Evolutionary conservation across 768 basidiomycete species (phyloP).

Genomic region (Lactarius psammicola): DNA sequence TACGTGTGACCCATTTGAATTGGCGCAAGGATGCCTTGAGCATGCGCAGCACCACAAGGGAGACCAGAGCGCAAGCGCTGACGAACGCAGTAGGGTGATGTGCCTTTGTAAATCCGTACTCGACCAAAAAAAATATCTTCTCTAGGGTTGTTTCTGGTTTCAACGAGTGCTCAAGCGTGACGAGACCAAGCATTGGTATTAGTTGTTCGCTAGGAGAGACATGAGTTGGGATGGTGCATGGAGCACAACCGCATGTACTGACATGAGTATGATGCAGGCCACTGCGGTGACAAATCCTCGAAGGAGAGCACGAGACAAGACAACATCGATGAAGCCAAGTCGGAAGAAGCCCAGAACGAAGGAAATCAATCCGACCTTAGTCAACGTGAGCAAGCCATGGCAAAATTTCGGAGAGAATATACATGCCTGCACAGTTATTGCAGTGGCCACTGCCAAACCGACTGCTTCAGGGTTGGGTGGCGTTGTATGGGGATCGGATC

Average conservation of each 20-base stretch:
- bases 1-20: constrained; percentile 60
- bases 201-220: constrained; percentile 64
- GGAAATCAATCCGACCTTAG: constrained; percentile 78
- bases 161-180: constrained; percentile 47
- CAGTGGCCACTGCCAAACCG: constrained; percentile 69
- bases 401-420: not conserved
- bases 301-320: constrained; percentile 83
- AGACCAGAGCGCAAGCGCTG: constrained; percentile 65
- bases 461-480: constrained; percentile 48
- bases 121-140: constrained; percentile 73
- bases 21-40: constrained; percentile 56
- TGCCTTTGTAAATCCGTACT: constrained; percentile 52
- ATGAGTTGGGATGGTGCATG: not conserved
- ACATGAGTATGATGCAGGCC: constrained; percentile 84
- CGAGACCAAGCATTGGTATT: constrained; percentile 87
- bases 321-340: constrained; percentile 90
- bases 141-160: constrained; percentile 70
- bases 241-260: constrained; percentile 32
- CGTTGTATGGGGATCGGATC: constrained; percentile 33
- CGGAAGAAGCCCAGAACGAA: constrained; percentile 85
- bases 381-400: not conserved
- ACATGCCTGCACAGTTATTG: constrained; percentile 79
- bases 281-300: constrained; percentile 87
- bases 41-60: constrained; percentile 60
- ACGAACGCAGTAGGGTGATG: constrained; percentile 71